Evolutionary conservation across 768 basidiomycete genomes (phyloP), one percentile per base, ranked within the genome.

Genomic region (Wakefieldia striispora): DNA sequence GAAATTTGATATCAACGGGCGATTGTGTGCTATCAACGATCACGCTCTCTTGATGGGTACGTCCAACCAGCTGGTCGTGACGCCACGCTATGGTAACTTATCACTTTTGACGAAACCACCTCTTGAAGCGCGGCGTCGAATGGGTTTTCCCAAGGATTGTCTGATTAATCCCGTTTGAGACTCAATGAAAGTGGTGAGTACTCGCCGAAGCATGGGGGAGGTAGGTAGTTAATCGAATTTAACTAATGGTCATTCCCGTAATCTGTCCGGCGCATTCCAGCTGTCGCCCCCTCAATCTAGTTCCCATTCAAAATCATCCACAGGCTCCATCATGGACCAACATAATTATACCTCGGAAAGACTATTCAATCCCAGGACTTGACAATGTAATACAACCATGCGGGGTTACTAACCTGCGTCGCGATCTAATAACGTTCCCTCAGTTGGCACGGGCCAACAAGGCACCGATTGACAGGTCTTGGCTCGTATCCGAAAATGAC

Each of bases 331-430:
- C 27, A 27, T 35, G 38, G 20, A 12, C 44, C 29, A 43, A 24
- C 34, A 45, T 27, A 33, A 29, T 45, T 35, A 19, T 41, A 26
- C 42, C 24, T 40, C 42, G 8, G 49, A 49, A 21, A 43, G 23
- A 7, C 38, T 41, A n/a, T 3, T 7, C 43, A 38, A 29, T 34
- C 17, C 31, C 39, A 40, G 37, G 35, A 37, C 24, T 29, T 47
- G 24, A 45, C 40, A 35, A 46, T 39, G 40, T 33, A 65, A 65
- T 62, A 51, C 61, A 51, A 41, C 63, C 62, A 57, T 60, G 54
- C 31, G 53, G 53, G 57, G 60, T 52, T 59, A 47, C 31, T 49
- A 45, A 29, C 29, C 10, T 41, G 27, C 13, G 13, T 31, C 13
- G 31, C 59, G 47, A 51, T 57, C 54, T 41, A 23, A 42, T 52